Evolutionary conservation across 2,329 filamentous ascomycete species (phyloP).

Genomic region (Apiospora arundinis): DNA sequence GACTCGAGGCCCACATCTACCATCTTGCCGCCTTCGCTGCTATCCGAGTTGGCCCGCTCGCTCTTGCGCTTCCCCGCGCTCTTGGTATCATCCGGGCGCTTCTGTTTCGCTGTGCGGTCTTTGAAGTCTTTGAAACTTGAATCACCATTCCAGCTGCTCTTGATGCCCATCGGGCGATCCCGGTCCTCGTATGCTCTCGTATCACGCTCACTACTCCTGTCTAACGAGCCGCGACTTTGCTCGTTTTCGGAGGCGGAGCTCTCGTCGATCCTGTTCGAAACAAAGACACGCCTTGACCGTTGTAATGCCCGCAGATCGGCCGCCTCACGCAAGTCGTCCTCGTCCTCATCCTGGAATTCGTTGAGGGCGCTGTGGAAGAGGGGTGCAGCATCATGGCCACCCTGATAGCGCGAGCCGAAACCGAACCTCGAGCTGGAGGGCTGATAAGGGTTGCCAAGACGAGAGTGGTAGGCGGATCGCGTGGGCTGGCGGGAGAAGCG

Average conservation of each 20-base stretch:
- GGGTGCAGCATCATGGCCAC: conserved; percentile 81
- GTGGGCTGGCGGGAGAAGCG: conserved; percentile 39
- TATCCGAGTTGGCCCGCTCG: conserved; percentile 40
- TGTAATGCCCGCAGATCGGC: conserved; percentile 95
- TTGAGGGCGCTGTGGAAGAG: conserved; percentile 94
- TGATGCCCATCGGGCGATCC: conserved; percentile 59
- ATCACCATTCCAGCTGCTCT: conserved; percentile 69
- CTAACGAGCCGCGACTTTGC: conserved; percentile 61
- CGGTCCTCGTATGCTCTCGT: conserved; percentile 52
- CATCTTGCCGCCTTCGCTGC: conserved; percentile 66
- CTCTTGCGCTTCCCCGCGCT: conserved; percentile 33
- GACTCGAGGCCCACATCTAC: conserved; percentile 87
- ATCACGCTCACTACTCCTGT: conserved; percentile 59
- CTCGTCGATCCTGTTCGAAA: conserved; percentile 81
- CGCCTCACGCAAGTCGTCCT: conserved; percentile 89
- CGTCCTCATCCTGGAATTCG: conserved; percentile 90
- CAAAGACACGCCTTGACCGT: conserved; percentile 86
- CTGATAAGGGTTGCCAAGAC: conserved; percentile 78
- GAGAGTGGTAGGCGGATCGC: conserved; percentile 39
- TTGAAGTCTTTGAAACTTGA: conserved; percentile 48
- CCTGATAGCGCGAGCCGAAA: conserved; percentile 78
- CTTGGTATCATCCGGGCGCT: conserved; percentile 48
- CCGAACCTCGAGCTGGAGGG: conserved; percentile 76
- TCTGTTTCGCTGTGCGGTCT: conserved; percentile 43
- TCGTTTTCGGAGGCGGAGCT: conserved; percentile 84